phyloP scores from a whole-genome alignment of 768 basidiomycete genomes.

The Dacryopinax primogenitus region DNA sequence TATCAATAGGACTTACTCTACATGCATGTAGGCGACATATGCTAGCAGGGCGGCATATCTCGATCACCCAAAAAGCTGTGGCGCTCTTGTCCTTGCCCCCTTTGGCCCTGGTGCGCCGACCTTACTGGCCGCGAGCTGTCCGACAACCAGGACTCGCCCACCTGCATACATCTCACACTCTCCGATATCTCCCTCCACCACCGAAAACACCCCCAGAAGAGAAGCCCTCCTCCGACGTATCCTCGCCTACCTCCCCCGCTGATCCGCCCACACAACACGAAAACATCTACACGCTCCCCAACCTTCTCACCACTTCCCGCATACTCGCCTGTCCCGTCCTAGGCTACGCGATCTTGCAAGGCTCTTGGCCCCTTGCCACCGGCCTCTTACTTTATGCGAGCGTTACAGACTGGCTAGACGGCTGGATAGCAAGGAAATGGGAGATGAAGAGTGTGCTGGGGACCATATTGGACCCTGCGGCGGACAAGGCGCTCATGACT shows the following conservation, averaged over 20 bases:
- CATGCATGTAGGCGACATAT: not conserved
- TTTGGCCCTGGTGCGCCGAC: not conserved
- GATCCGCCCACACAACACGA: constrained; percentile 34
- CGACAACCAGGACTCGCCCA: not conserved
- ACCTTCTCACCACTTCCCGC: constrained; percentile 73
- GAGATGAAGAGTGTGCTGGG: constrained; percentile 87
- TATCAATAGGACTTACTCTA: not conserved
- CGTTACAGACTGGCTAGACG: constrained; percentile 89
- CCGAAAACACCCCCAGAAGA: not conserved
- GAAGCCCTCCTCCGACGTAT: not conserved
- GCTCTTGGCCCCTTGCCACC: constrained; percentile 69
- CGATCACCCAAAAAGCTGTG: not conserved
- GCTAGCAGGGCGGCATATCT: not conserved
- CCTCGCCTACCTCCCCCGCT: not conserved
- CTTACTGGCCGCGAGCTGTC: not conserved
- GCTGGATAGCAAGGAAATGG: constrained; percentile 74
- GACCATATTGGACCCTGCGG: constrained; percentile 90
- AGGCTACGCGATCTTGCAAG: constrained; percentile 78
- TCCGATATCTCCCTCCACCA: not conserved
- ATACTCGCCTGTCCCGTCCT: constrained; percentile 81
- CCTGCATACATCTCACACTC: not conserved
- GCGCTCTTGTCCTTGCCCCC: not conserved
- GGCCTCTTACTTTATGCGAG: constrained; percentile 79
- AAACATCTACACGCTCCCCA: constrained; percentile 91
- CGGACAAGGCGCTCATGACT: constrained; percentile 92